phyloP scores from a whole-genome alignment of 2,329 filamentous ascomycete species.

The Pleurostoma richardsiae region DNA sequence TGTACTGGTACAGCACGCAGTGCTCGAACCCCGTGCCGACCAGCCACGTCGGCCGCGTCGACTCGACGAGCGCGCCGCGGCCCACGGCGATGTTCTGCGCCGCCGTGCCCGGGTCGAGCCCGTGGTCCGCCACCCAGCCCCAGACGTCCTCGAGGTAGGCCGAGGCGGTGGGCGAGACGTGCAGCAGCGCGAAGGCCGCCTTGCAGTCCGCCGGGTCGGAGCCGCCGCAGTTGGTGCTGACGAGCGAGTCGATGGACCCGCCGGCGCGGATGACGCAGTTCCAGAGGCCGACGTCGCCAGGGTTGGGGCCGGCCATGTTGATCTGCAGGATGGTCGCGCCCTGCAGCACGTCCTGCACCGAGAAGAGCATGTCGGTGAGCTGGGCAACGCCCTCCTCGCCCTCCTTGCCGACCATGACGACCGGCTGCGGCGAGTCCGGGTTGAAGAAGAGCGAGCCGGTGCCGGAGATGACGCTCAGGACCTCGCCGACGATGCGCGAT shows the following conservation, averaged over 20 bases:
- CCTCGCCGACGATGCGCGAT: slow-evolving; percentile 49
- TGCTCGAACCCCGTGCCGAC: slow-evolving; percentile 48
- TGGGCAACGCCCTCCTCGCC: slow-evolving; percentile 45
- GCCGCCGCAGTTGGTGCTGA: slow-evolving; percentile 28
- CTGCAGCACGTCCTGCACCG: slow-evolving; percentile 37
- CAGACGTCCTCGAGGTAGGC: slow-evolving; percentile 51
- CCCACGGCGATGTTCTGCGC: slow-evolving; percentile 36
- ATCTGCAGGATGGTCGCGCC: slow-evolving; percentile 37
- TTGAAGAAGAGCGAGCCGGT: slow-evolving; percentile 39
- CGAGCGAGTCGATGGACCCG: slow-evolving; percentile 32
- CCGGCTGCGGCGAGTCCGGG: slow-evolving; percentile 33
- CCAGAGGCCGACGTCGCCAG: slow-evolving; percentile 27
- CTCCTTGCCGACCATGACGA: slow-evolving; percentile 29
- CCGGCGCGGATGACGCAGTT: slow-evolving; percentile 40
- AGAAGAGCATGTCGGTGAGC: slow-evolving; percentile 48
- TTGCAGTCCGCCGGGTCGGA: slow-evolving; percentile 31
- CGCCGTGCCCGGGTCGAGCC: slow-evolving; percentile 37
- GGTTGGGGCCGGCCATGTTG: slow-evolving; percentile 39
- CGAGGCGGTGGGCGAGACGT: slow-evolving; percentile 37
- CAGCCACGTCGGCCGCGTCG: slow-evolving; percentile 45
- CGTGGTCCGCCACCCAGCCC: slow-evolving; percentile 43
- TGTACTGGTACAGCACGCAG: slow-evolving; percentile 45
- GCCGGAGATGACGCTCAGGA: slow-evolving; percentile 46
- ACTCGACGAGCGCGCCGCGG: slow-evolving; percentile 41
- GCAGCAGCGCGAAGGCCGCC: slow-evolving; percentile 42